Percentiles rank a stretch among this genome's conserved stretches.
These are phyloP conservation scores for Corchorus olitorius DNA, from an alignment of 345 rosid species.

Conservation along the genomic window DNA sequence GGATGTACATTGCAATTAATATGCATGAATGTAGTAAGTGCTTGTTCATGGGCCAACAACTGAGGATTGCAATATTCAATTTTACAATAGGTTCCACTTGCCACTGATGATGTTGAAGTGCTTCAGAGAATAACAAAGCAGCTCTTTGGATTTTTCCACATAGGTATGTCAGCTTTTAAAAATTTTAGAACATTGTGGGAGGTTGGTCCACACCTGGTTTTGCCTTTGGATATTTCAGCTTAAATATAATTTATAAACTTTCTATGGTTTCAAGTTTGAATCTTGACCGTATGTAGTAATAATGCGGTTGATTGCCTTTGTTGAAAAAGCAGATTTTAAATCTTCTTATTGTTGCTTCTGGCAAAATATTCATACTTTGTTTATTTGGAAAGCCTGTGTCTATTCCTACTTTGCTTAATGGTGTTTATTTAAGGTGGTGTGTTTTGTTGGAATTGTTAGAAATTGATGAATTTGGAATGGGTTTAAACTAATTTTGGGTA, in stretches of 20 bases:
- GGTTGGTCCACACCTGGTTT: conserved; percentile 1
- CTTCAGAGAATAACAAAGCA: conserved; percentile 79
- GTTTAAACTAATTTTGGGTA: not conserved
- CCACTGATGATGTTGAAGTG: conserved; percentile 78
- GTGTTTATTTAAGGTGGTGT: conserved; percentile 6
- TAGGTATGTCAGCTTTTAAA: conserved; percentile 49
- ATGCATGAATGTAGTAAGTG: not conserved
- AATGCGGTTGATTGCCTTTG: not conserved
- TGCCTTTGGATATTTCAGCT: not conserved
- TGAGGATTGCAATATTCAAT: conserved; percentile 1
- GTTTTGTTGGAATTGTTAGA: not conserved
- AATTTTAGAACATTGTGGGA: not conserved
- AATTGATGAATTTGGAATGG: not conserved
- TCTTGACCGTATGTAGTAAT: not conserved
- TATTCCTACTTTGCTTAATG: not conserved
- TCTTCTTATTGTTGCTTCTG: conserved; percentile 4
- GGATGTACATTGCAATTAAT: not conserved
- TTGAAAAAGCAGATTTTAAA: not conserved
- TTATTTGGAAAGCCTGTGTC: not conserved
- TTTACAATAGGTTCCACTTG: conserved; percentile 62
- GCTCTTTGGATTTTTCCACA: conserved; percentile 69
- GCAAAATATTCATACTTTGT: not conserved
- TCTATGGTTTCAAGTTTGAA: not conserved
- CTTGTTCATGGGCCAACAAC: not conserved
- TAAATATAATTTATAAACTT: not conserved